Base-by-base conservation (phyloP, 495 filamentous ascomycete species). In the Pyronema omphalodes region DNA sequence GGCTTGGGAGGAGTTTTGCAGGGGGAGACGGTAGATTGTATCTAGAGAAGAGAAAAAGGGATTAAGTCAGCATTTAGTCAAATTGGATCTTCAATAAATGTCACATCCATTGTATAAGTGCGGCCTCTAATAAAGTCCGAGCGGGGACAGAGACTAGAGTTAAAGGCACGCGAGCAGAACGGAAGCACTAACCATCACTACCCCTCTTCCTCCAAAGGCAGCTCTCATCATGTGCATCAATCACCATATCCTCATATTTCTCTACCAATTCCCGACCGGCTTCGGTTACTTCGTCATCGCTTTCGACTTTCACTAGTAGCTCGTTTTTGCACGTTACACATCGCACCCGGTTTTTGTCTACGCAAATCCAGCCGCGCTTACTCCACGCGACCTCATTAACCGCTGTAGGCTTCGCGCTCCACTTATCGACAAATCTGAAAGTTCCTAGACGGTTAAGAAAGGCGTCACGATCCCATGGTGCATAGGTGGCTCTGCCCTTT, bases 341-440 rank as follows among this genome's bases (percentile, higher is more conserved):
- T 19, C 75, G 75, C 37, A 96, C 88, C 9, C 81, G 79, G 67
- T 91, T 83, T 59, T 78, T 79, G 58, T 81, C 83, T 17, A 81
- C 76, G 64, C 89, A 95, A 1, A 79, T 74, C 91, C 91, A 98
- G 1, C 91, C 91, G 34, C 83, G 74, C 71, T 88, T 94, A 6
- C 89, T 88, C 93, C 93, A 98, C 67, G 85, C 80, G 6, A 95
- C 83, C 68, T 96, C 91, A 63, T 79, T 88, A 58, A 96, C 81
- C 37, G 71, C 68, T 9, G 83, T 72, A 3, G 91, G 86, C 70
- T 84, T 96, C 52, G 73, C 81, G 59, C 73, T 77, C 91, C 91
- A 98, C 62, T 83, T 77, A 55, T 86, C 88, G 43, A 95, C 79
- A 57, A 87, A 85, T 51, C 87, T 79, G 59, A 91, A 98, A 1